Conservation (phyloP, 352 stramenopile species). For the Phytophthora vignae region DNA sequence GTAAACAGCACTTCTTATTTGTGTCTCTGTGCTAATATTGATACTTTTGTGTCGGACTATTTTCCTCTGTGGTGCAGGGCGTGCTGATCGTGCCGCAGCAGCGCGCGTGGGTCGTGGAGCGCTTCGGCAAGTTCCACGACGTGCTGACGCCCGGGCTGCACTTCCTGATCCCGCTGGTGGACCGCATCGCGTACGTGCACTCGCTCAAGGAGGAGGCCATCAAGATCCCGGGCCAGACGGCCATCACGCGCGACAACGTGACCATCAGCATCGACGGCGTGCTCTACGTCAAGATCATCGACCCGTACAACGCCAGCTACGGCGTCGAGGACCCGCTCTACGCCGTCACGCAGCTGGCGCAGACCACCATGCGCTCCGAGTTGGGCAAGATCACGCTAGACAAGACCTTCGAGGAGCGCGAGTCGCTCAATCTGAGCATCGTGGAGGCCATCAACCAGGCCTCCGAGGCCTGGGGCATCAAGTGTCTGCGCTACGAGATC, state of each 20-base stretch:
- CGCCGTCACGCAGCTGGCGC: slow-evolving; percentile 91
- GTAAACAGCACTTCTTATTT: no score
- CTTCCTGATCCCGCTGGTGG: slow-evolving; percentile 91
- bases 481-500: slow-evolving; percentile 93
- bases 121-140: slow-evolving; percentile 92
- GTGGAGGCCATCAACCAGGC: slow-evolving; percentile 93
- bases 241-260: slow-evolving; percentile 93
- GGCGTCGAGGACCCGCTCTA: slow-evolving; percentile 90
- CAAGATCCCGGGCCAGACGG: slow-evolving; percentile 90
- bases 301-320: slow-evolving; percentile 91
- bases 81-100: slow-evolving; percentile 91
- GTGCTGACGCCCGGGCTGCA: slow-evolving; percentile 88
- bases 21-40: no score
- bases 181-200: slow-evolving; percentile 92
- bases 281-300: slow-evolving; percentile 92
- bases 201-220: slow-evolving; percentile 93
- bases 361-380: slow-evolving; percentile 93
- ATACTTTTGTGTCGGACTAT: background rate
- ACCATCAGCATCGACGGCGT: slow-evolving; percentile 93
- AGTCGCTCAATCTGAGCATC: slow-evolving; percentile 93
- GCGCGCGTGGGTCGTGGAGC: slow-evolving; percentile 91
- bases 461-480: slow-evolving; percentile 90
- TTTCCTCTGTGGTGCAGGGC: slow-evolving; percentile 47
- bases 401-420: slow-evolving; percentile 94
- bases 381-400: slow-evolving; percentile 94